Percentiles rank a stretch among this genome's conserved stretches.
These are phyloP conservation scores for Salix koriyanagi DNA, from an alignment of 345 rosid genomes.

Conservation along the genomic window DNA sequence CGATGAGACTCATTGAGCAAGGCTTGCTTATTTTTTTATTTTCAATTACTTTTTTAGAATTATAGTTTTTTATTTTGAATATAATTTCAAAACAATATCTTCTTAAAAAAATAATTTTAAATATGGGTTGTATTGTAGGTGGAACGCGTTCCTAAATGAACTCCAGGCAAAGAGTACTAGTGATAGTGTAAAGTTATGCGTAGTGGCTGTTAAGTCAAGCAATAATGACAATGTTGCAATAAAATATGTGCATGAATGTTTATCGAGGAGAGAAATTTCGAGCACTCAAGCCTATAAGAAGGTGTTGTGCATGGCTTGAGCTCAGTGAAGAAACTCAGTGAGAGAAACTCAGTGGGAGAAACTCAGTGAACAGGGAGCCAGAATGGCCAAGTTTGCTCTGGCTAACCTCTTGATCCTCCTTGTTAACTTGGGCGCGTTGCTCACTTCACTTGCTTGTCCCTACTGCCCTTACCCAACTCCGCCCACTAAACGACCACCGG, in stretches of 20 bases:
- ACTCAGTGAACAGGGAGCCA: background rate
- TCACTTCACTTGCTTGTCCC: conserved; percentile 40
- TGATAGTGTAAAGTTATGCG: background rate
- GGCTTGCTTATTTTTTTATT: too few relatives aligned
- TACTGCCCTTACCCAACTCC: conserved; percentile 39
- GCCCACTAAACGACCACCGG: conserved; percentile 37
- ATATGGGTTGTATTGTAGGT: too few relatives aligned
- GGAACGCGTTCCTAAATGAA: too few relatives aligned
- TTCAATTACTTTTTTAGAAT: too few relatives aligned
- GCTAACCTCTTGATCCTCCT: conserved; percentile 23
- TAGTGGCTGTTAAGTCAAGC: background rate
- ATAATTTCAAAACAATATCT: too few relatives aligned
- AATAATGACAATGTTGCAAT: background rate
- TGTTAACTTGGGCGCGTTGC: conserved; percentile 23
- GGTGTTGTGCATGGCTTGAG: background rate
- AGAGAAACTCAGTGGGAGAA: background rate
- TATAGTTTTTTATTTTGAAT: too few relatives aligned
- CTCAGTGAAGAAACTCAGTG: background rate
- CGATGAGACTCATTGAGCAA: background rate
- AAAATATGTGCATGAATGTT: background rate
- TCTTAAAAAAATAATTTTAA: too few relatives aligned
- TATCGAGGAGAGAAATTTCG: background rate
- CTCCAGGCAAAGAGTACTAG: too few relatives aligned
- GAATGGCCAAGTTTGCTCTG: conserved; percentile 13
- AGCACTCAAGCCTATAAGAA: background rate